Conservation (phyloP, 306 rosid genomes). For the Citrullus amarus region DNA sequence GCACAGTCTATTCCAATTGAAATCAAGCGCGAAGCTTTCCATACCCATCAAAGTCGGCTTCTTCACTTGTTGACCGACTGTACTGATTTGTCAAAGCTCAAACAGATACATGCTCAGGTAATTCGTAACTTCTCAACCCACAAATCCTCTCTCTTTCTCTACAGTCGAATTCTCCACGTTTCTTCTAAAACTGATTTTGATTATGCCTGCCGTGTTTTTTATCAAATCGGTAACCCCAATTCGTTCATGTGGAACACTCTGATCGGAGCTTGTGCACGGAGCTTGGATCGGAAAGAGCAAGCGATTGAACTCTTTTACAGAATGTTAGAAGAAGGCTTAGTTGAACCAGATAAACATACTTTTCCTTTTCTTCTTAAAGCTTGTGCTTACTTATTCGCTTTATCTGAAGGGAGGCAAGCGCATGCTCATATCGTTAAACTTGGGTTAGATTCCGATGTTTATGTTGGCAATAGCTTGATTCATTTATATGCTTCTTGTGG, state of each 20-base stretch:
- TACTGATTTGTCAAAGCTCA: constrained; percentile 29
- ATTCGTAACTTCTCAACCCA: constrained; percentile 38
- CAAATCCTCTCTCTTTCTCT: constrained; percentile 36
- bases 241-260: constrained; percentile 86
- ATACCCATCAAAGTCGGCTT: constrained; percentile 21
- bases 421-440: constrained; percentile 49
- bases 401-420: constrained; percentile 56
- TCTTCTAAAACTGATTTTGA: constrained; percentile 27
- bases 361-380: constrained; percentile 69
- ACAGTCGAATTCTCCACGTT: constrained; percentile 37
- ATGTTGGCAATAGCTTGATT: constrained; percentile 58
- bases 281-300: constrained; percentile 20
- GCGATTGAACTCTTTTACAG: constrained; percentile 31
- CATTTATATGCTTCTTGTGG: constrained; percentile 70
- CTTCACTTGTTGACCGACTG: constrained; percentile 34
- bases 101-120: constrained; percentile 66
- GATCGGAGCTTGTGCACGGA: constrained; percentile 52
- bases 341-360: constrained; percentile 44
- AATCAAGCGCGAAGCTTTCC: constrained; percentile 11
- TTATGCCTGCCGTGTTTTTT: constrained; percentile 47
- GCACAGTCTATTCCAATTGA: background rate
- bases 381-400: constrained; percentile 46
- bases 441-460: constrained; percentile 50
- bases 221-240: constrained; percentile 35
- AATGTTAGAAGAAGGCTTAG: constrained; percentile 35